phyloP scores from a whole-genome alignment of 2,329 filamentous ascomycete genomes.

The Rhinocladiella similis region DNA sequence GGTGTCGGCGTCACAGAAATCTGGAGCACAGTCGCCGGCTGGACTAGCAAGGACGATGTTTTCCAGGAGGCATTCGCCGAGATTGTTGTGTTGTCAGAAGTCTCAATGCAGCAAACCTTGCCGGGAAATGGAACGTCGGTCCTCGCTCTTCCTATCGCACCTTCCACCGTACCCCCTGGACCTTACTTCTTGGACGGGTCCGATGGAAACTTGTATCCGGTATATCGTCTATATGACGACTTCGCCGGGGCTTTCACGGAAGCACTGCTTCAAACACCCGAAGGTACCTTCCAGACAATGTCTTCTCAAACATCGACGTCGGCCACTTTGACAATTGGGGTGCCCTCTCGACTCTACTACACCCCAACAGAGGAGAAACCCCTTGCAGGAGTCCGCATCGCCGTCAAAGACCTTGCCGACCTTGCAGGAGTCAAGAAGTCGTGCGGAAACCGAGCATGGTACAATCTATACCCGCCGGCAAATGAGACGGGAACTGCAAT shows the following conservation, averaged over 20 bases:
- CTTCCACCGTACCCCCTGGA: slow-evolving; percentile 4
- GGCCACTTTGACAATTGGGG: slow-evolving; percentile 44
- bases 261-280: slow-evolving; percentile 13
- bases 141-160: not conserved
- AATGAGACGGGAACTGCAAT: slow-evolving; percentile 52
- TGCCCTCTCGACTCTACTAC: slow-evolving; percentile 63
- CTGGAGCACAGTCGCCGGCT: not conserved
- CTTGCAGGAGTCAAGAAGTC: slow-evolving; percentile 52
- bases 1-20: not conserved
- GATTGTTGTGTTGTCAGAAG: not conserved
- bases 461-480: slow-evolving; percentile 50
- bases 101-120: not conserved
- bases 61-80: slow-evolving; percentile 7
- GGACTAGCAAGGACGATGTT: slow-evolving; percentile 7
- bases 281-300: slow-evolving; percentile 46
- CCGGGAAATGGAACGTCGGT: not conserved
- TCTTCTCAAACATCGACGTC: slow-evolving; percentile 39
- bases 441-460: slow-evolving; percentile 48
- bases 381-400: slow-evolving; percentile 61
- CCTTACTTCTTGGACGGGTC: slow-evolving; percentile 11
- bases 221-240: slow-evolving; percentile 16
- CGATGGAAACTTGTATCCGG: slow-evolving; percentile 5
- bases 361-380: slow-evolving; percentile 55
- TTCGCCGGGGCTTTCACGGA: slow-evolving; percentile 9
- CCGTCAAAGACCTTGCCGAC: slow-evolving; percentile 64